These are phyloP conservation scores for Neonectria hederae DNA, from an alignment of 2,329 filamentous ascomycete species.

Conservation along the genomic window DNA sequence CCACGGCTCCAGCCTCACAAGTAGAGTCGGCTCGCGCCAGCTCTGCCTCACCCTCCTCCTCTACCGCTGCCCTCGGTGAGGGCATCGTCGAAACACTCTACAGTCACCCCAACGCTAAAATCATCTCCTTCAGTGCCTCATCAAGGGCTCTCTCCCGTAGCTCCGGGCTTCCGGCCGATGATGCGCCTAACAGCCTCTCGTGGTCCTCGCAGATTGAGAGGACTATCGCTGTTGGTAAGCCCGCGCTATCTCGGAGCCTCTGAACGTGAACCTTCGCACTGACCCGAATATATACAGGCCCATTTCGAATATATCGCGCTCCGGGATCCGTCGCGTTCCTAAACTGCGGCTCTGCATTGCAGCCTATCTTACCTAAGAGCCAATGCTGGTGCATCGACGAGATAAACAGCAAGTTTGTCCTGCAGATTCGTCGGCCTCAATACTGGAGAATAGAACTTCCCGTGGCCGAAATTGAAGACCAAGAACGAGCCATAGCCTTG, in stretches of 20 bases:
- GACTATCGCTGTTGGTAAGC: conserved; percentile 79
- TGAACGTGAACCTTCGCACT: not conserved
- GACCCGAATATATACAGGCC: conserved; percentile 57
- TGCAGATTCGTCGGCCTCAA: conserved; percentile 82
- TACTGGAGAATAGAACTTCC: conserved; percentile 94
- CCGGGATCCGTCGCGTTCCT: conserved; percentile 88
- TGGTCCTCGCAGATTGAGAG: conserved; percentile 82
- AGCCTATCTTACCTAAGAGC: conserved; percentile 87
- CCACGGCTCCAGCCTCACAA: conserved; percentile 50
- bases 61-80: conserved; percentile 26
- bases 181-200: conserved; percentile 70
- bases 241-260: not conserved
- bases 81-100: conserved; percentile 74
- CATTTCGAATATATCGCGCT: conserved; percentile 85
- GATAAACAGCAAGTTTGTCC: conserved; percentile 80
- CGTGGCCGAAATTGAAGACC: conserved; percentile 57
- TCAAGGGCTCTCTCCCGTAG: conserved; percentile 44
- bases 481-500: conserved; percentile 70
- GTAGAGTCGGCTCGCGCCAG: conserved; percentile 35
- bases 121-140: conserved; percentile 64
- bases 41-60: conserved; percentile 19
- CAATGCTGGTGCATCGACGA: conserved; percentile 95
- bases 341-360: conserved; percentile 83
- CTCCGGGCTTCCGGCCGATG: conserved; percentile 49
- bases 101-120: conserved; percentile 76